phyloP scores from a whole-genome alignment of 2,329 filamentous ascomycete genomes.

The Hortaea werneckii region DNA sequence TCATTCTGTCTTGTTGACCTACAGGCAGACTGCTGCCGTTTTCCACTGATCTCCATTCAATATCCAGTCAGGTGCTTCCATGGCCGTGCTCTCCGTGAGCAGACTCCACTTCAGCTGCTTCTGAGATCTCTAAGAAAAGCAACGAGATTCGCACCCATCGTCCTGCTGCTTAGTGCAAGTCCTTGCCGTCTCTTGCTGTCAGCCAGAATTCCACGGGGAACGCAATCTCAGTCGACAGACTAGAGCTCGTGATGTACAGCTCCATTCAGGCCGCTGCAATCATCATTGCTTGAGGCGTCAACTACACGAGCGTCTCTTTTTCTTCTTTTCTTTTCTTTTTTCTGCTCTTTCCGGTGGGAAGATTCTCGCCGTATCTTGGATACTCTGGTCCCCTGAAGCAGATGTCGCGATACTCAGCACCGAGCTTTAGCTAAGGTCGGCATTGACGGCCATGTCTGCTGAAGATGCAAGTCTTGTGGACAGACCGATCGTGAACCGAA shows the following conservation, averaged over 20 bases:
- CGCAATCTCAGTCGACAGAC: conserved; percentile 23
- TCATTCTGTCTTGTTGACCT: no score
- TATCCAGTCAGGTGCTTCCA: no score
- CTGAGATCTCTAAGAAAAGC: no score
- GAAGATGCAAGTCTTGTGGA: conserved; percentile 8
- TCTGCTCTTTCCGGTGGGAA: conserved; percentile 42
- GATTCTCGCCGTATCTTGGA: no score
- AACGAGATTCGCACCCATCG: conserved; percentile 41
- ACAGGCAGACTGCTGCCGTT: no score
- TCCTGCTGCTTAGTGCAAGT: conserved; percentile 27
- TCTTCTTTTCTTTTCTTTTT: no score
- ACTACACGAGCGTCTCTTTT: no score
- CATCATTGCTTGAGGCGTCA: conserved; percentile 45
- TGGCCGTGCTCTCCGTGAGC: no score
- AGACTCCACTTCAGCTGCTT: no score
- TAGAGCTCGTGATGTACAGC: conserved; percentile 39
- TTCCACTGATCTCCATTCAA: no score
- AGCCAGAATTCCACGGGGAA: conserved; percentile 17
- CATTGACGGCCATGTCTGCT: conserved; percentile 51
- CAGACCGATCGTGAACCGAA: background rate
- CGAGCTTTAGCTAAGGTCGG: conserved; percentile 50
- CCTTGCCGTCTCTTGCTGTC: conserved; percentile 24
- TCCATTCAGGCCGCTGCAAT: conserved; percentile 53
- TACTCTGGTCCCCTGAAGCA: no score
- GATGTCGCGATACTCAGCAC: conserved; percentile 28